Percentiles rank a stretch among this genome's conserved stretches.
These are phyloP conservation scores for Volvox carteri DNA, from an alignment of 163 green algal species.

Conservation along the genomic window DNA sequence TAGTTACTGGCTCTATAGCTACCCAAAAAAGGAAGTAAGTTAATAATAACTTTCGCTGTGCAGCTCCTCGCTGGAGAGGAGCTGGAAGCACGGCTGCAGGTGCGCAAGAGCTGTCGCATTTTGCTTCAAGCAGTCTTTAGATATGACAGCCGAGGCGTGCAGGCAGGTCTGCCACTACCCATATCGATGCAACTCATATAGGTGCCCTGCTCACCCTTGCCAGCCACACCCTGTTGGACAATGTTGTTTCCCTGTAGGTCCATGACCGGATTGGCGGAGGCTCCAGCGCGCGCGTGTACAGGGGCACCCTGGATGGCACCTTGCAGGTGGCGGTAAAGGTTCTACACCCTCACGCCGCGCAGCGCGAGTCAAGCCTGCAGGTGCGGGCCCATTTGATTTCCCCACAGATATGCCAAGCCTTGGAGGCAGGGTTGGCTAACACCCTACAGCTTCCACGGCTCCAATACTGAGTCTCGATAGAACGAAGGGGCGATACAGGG, in stretches of 20 bases:
- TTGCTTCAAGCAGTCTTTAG: neutral
- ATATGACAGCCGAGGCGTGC: no score
- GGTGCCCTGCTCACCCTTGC: no score
- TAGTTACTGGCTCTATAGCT: neutral
- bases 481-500: no score
- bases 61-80: slow-evolving; percentile 40
- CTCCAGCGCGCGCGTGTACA: slow-evolving; percentile 43
- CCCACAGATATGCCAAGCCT: no score
- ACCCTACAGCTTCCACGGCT: no score
- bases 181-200: no score
- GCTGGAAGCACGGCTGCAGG: slow-evolving; percentile 42
- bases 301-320: slow-evolving; percentile 28
- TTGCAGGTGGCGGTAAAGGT: slow-evolving; percentile 44
- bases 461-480: no score
- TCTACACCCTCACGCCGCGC: slow-evolving; percentile 47
- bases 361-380: slow-evolving; percentile 40
- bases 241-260: slow-evolving; percentile 9
- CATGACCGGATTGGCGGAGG: slow-evolving; percentile 46
- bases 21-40: neutral
- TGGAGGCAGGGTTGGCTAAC: no score
- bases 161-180: no score
- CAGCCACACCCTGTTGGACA: no score
- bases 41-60: neutral
- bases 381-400: no score
- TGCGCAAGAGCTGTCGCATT: neutral